Evolutionary conservation across 164 flowering plant species (phyloP), one percentile per base, ranked within the genome.

Genomic region (Stephania yunnanensis): DNA sequence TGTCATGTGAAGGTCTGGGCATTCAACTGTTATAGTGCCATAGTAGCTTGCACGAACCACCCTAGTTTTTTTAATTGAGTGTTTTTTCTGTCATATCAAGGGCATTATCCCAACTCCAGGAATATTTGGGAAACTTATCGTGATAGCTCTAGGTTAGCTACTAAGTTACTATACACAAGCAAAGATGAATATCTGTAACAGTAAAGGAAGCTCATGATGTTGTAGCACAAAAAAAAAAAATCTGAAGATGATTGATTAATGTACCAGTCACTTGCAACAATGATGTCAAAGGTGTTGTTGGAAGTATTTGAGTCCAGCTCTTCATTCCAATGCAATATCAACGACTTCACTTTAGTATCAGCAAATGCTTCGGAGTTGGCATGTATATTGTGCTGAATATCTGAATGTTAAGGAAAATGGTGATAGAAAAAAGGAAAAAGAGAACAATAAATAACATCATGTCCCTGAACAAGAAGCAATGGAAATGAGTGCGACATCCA

Each of bases 281-380:
- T 82, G 73, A 82, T 71, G 75, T 82, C 82, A 29, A 78, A 93
- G 72, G 81, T 74, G 80, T 80, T 74, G 80, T 80, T 76, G 20
- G 76, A 64, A 5, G 85, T 61, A 76, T 80, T 76, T 70, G 79
- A 78, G 29, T 70, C 44, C 15, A 81, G 85, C 48, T 80, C 83
- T 70, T 83, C 86, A 80, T 89, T 84, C 98, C 98, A 95, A 69
- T 91, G 97, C 84, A 95, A 83, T 42, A 72, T 68, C 89, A 86
- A 79, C 25, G 89, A 72, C 76, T 78, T 86, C 80, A 95, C 93
- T 70, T 74, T 81, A 71, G 97, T 90, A 68, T 52, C 77, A 78
- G 92, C 90, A 81, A 90, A 89, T 61, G 82, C 80, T 76, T 70
- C 79, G 65, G 86, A 78, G 85, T 93, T 95, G 74, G 84, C 84